Evolutionary conservation across 2,329 filamentous ascomycete species (phyloP).

Genomic region (Simplicillium aogashimaense): DNA sequence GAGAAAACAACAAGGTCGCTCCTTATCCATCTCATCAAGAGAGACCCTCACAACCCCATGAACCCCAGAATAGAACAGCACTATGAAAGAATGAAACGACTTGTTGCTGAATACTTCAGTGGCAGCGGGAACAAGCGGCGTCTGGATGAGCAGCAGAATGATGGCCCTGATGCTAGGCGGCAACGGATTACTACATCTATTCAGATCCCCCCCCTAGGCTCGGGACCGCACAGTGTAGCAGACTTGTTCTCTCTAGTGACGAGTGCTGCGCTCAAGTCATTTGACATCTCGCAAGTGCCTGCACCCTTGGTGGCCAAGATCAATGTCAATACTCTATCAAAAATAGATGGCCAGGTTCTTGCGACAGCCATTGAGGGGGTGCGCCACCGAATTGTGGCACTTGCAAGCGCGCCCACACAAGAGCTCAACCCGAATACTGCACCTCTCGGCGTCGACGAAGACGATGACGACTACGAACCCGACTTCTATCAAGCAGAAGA

Average conservation of each 20-base stretch:
- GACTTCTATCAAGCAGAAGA: conserved; percentile 72
- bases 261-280: conserved; percentile 63
- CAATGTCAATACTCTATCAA: conserved; percentile 65
- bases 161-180: conserved; percentile 74
- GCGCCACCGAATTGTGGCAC: conserved; percentile 35
- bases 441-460: conserved; percentile 61
- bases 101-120: conserved; percentile 68
- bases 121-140: conserved; percentile 71
- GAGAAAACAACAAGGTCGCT: conserved; percentile 84
- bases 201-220: conserved; percentile 59
- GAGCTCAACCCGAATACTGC: conserved; percentile 47
- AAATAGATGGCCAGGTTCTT: conserved; percentile 59
- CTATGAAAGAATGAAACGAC: conserved; percentile 71
- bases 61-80: conserved; percentile 76
- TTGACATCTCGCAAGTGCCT: conserved; percentile 76
- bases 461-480: conserved; percentile 82
- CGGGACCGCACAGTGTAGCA: conserved; percentile 68
- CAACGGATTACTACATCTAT: conserved; percentile 49
- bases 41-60: conserved; percentile 72
- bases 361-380: conserved; percentile 62
- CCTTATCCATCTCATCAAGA: conserved; percentile 74
- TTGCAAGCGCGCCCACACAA: conserved; percentile 34
- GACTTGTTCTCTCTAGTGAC: conserved; percentile 77
- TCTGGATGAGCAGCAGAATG: conserved; percentile 58
- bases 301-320: conserved; percentile 69